Base-by-base conservation (phyloP, 768 basidiomycete genomes). In the Pleurotus sapidus region DNA sequence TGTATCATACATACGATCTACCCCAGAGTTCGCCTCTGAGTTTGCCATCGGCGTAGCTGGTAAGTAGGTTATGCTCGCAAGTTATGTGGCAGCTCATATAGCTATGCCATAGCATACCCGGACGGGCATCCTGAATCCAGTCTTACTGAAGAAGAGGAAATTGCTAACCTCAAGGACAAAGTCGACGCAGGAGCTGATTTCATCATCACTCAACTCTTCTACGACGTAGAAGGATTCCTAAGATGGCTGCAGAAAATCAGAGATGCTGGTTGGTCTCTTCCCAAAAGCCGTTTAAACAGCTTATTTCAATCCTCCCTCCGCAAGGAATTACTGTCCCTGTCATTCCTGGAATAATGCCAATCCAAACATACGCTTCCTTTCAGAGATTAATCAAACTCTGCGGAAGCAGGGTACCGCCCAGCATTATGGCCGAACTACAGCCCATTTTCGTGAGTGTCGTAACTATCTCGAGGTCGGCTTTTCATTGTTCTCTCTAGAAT, bases 31-130 rank as follows among this genome's bases (percentile, higher is more conserved):
- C 68, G 83, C 88, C 30, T 82, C 91, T 43, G 77, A 87, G 61
- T 98, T 98, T 71, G 96, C 93, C 68, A 82, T 99, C 59, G 97
- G 95, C 49, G 96, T 98, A 47, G 96, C 95, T 65, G 93, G 93
- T 93, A 61, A 67, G 63, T 55, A 24, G 27, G 27, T 38, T 45
- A 40, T 14, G 7, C 1, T 23, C 0, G 34, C 9, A 46, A 8
- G 9, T 20, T 30, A 17, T 15, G 14, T 17, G 34, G 3, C 30
- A 9, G 12, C 49, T 12, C 14, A 25, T 56, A 34, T 39, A 48
- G 49, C 15, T 63, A 48, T 63, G 14, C 17, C 8, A n/a, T 40
- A 91, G 97, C 87, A 20, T 98, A 98, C 62, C 95, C 97, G 3
- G 94, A 97, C 65, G 92, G 93, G 1, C 88, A 95, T 65, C 74